Evolutionary conservation across 495 filamentous ascomycete species (phyloP), one percentile per base, ranked within the genome.

Genomic region (Venustampulla echinocandica): DNA sequence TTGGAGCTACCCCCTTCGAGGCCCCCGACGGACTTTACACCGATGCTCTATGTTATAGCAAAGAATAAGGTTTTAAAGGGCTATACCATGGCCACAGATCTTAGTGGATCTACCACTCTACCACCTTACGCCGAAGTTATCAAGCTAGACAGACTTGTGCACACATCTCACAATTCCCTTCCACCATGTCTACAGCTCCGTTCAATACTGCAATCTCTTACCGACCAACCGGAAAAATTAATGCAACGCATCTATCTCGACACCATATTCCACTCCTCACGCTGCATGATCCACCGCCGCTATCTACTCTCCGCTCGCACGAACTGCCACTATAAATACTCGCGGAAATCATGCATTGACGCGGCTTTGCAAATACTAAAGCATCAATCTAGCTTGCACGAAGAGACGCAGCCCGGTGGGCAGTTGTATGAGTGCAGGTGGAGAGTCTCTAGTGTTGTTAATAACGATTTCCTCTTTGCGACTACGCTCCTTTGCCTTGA

Each of bases 1-100:
- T 58, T 53, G 20, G 61, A 56, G 17, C 50, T 76, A 2, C 73
- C 74, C 1, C 55, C 58, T 14, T 50, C 66, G 3, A 55, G 71
- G 13, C 66, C 69, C 0, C 37, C 42, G 10, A 56, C 64, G 0
- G 68, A 73, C 7, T 60, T 62, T 17, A 77, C 73, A 0, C 56
- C 59, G 2, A 59, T 73, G 27, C 27, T 30, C n/a, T n/a, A n/a
- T 7, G 27, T 30, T 30, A n/a, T 30, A 30, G 27, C n/a, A 7
- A 7, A n/a, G n/a, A 30, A 30, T 30, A 7, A n/a, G 7, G 7
- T 30, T 7, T 7, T 7, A 7, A n/a, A 7, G 7, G n/a, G 7
- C 27, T 30, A 30, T n/a, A 7, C 27, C 7, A n/a, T 7, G 27
- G n/a, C n/a, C 27, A n/a, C n/a, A n/a, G 27, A 30, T n/a, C 27